Conservation (phyloP, 345 rosid genomes). For the Salix dunnii region DNA sequence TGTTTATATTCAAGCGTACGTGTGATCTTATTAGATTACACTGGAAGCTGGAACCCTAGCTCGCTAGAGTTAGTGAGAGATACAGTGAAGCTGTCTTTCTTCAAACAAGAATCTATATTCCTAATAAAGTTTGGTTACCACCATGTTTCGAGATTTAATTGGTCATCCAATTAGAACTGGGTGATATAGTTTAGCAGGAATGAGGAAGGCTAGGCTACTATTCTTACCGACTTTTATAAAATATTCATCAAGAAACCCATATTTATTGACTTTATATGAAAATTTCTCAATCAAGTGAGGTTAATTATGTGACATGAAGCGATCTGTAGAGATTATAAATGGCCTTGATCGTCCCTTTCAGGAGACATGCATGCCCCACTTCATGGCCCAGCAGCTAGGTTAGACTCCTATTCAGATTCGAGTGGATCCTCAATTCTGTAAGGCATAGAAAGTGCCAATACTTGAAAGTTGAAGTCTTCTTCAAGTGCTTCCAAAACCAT, state of each 20-base stretch:
- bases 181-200: conserved; percentile 19
- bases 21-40: conserved; percentile 5
- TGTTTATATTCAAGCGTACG: background rate
- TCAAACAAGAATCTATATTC: conserved; percentile 19
- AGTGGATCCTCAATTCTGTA: background rate
- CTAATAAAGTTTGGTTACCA: conserved; percentile 29
- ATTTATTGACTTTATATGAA: conserved; percentile 16
- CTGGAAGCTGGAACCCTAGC: conserved; percentile 19
- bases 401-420: background rate
- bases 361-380: background rate
- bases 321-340: background rate
- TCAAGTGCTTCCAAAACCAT: background rate
- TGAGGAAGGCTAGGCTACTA: conserved; percentile 14
- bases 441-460: background rate
- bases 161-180: conserved; percentile 19
- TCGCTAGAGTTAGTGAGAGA: conserved; percentile 16
- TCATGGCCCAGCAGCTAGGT: background rate
- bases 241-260: background rate
- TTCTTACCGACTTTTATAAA: conserved; percentile 35
- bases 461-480: conserved; percentile 11
- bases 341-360: background rate
- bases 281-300: background rate
- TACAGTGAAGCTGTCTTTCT: background rate
- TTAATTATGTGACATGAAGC: background rate
- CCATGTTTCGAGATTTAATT: conserved; percentile 18